phyloP scores from a whole-genome alignment of 1,284 basidiomycete species.

The Pseudomicrostroma phylloplanum region DNA sequence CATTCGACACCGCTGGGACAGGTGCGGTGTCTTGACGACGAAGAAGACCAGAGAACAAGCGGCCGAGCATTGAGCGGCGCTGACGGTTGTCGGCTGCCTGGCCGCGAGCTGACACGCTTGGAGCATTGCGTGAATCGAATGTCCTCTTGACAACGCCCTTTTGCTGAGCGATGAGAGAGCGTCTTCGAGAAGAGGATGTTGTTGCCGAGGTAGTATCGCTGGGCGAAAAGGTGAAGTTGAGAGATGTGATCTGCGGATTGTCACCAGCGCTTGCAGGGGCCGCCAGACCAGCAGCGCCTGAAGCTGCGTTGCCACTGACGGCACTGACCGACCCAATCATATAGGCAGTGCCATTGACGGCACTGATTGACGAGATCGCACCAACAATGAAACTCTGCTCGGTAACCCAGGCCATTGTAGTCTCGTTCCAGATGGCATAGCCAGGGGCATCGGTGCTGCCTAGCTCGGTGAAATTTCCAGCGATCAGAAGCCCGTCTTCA shows the following conservation, averaged over 20 bases:
- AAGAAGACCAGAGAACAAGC: background rate
- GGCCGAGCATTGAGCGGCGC: background rate
- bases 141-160: too few species aligned
- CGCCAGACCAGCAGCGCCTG: slow-evolving; percentile 53
- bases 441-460: slow-evolving; percentile 58
- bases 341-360: slow-evolving; percentile 49
- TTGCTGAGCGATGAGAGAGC: background rate
- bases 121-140: too few species aligned
- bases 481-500: slow-evolving; percentile 60
- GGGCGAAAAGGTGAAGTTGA: slow-evolving; percentile 52
- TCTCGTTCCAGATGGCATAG: slow-evolving; percentile 71
- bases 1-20: background rate
- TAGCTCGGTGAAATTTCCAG: slow-evolving; percentile 68
- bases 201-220: slow-evolving; percentile 55
- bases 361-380: slow-evolving; percentile 64
- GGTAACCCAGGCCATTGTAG: slow-evolving; percentile 60
- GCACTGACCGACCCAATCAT: slow-evolving; percentile 54
- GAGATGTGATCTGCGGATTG: slow-evolving; percentile 28
- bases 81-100: background rate
- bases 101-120: background rate
- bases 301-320: slow-evolving; percentile 50
- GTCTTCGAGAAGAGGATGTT: slow-evolving; percentile 11
- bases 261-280: slow-evolving; percentile 43
- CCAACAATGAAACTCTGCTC: slow-evolving; percentile 54
- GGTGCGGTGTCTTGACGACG: background rate